Evolutionary conservation across 2,329 filamentous ascomycete species (phyloP), one percentile per base, ranked within the genome.

Genomic region (Coniochaeta prunicola): DNA sequence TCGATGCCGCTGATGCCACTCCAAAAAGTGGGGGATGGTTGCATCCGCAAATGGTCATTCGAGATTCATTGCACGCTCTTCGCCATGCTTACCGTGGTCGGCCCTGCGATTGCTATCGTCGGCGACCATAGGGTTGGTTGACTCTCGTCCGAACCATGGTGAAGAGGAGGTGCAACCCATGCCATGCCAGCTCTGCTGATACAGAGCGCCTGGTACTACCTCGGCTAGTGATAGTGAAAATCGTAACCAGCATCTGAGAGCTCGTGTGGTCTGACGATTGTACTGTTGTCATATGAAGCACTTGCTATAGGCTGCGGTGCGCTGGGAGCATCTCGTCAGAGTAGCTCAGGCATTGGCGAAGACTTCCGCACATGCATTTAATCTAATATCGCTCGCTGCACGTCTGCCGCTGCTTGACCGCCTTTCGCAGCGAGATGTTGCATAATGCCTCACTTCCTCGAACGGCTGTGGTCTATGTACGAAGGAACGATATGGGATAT

Each of bases 11-110:
- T 56, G 42, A 30, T 28, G 24, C 45, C 24, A 28, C 45, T 13
- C 13, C 26, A 28, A 10, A 17, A 50, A 26, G 56, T 60, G 58
- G 58, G 58, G 59, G 50, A 57, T 62, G 60, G 56, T 64, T 59
- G 63, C 63, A 63, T 54, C 31, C 45, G 45, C 26, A 26, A 50
- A 28, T 50, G 45, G 45, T n/a, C 45, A 50, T 50, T 33, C 56
- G 34, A 42, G 19, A 58, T 19, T 42, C 33, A 57, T 56, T 54
- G 55, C 58, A 56, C 58, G 28, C 36, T 34, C 19, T 59, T 59
- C 45, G 55, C 58, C 19, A 28, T 56, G 38, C 19, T 40, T 28
- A 10, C 31, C 54, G 8, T n/a, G 31, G 1, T 7, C 12, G 54
- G n/a, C 21, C 21, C 5, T 4, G 26, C 6, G 24, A 8, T 26